A percentile compares a stretch with the other conserved stretches of the same genome.
Conservation (phyloP, 2,329 filamentous ascomycete species). For the Alternaria triticina region DNA sequence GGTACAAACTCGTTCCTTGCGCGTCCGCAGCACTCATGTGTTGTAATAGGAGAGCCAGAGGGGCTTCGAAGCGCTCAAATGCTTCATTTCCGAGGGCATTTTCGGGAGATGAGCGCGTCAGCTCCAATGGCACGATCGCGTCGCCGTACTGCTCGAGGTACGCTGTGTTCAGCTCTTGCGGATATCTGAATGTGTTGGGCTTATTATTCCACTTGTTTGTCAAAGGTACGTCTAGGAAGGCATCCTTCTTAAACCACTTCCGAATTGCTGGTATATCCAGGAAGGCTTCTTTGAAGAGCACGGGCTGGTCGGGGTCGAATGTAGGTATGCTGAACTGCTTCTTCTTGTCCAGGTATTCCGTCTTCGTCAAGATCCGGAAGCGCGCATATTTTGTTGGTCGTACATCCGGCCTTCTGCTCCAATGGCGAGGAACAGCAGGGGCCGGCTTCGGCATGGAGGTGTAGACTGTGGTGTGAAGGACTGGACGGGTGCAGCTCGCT, state of each 20-base stretch:
- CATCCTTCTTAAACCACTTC: conserved; percentile 37
- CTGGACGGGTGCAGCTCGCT: not conserved
- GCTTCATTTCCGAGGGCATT: conserved; percentile 39
- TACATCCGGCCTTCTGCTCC: not conserved
- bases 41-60: conserved; percentile 69
- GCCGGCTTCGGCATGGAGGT: not conserved
- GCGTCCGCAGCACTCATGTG: conserved; percentile 51
- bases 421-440: not conserved
- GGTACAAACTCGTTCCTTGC: conserved; percentile 66
- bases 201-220: not conserved
- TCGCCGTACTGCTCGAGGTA: conserved; percentile 52
- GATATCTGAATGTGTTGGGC: not conserved
- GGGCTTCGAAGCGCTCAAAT: conserved; percentile 66
- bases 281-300: conserved; percentile 31
- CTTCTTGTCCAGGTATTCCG: conserved; percentile 5
- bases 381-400: not conserved
- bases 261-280: conserved; percentile 32
- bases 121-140: conserved; percentile 65
- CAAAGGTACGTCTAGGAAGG: not conserved
- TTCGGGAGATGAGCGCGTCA: conserved; percentile 49
- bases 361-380: conserved; percentile 10
- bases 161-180: conserved; percentile 25
- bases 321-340: conserved; percentile 9
- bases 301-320: conserved; percentile 29
- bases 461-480: not conserved